These are phyloP conservation scores for Coemansia sp. DNA, from an alignment of 192 early-diverging fungal species.

Conservation along the genomic window DNA sequence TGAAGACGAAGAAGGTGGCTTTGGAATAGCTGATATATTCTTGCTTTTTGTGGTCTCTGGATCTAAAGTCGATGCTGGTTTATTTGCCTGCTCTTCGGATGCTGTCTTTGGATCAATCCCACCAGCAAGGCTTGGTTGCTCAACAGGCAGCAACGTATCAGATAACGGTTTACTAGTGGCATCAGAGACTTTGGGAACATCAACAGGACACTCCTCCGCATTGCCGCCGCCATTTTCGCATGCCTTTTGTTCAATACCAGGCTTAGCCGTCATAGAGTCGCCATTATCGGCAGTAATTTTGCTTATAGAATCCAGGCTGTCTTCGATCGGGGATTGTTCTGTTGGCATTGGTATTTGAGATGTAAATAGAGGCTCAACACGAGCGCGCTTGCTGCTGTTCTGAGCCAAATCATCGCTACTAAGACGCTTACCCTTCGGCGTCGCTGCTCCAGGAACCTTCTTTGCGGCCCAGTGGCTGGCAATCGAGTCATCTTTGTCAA, in stretches of 20 bases:
- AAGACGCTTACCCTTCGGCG: slow-evolving; percentile 39
- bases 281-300: no score
- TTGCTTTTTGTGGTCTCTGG: slow-evolving; percentile 1
- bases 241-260: no score
- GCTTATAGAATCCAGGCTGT: slow-evolving; percentile 7
- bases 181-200: no score
- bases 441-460: slow-evolving; percentile 20
- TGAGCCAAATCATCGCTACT: slow-evolving; percentile 8
- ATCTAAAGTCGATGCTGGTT: neutral
- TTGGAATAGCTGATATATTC: neutral
- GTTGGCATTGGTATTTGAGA: slow-evolving; percentile 22
- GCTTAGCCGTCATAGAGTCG: no score
- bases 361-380: slow-evolving; percentile 33
- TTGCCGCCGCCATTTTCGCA: no score
- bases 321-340: slow-evolving; percentile 9
- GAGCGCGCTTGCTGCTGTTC: slow-evolving; percentile 36
- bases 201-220: no score
- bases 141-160: no score
- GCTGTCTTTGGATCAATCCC: no score
- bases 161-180: no score
- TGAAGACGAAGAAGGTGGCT: neutral
- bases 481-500: slow-evolving; percentile 42
- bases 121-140: neutral
- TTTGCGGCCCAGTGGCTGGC: slow-evolving; percentile 47
- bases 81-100: no score